phyloP scores from a whole-genome alignment of 2,329 filamentous ascomycete species.

The Aureobasidium sp. region DNA sequence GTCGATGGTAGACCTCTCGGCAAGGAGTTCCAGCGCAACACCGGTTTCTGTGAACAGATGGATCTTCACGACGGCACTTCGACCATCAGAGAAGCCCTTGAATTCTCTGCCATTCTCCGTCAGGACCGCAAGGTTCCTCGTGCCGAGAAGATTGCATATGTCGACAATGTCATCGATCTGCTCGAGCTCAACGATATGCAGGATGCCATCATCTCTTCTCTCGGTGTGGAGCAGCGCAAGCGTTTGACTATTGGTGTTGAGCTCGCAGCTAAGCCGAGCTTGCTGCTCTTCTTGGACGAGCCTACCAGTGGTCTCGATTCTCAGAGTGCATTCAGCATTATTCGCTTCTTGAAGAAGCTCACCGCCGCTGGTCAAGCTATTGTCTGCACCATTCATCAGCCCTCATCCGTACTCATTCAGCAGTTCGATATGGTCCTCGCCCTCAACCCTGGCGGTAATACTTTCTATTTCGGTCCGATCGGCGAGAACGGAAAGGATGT shows the following conservation, averaged over 20 bases:
- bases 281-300: conserved; percentile 62
- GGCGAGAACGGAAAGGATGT: conserved; percentile 58
- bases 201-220: conserved; percentile 55
- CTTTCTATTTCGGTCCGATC: conserved; percentile 65
- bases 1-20: conserved; percentile 57
- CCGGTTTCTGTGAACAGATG: conserved; percentile 64
- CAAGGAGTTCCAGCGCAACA: conserved; percentile 57
- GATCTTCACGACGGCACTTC: conserved; percentile 61
- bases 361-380: conserved; percentile 60
- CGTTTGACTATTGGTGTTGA: conserved; percentile 66
- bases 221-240: conserved; percentile 63
- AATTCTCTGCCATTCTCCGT: conserved; percentile 58
- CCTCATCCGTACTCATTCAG: conserved; percentile 58
- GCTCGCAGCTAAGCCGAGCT: conserved; percentile 55
- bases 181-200: conserved; percentile 57
- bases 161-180: conserved; percentile 56
- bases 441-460: conserved; percentile 59
- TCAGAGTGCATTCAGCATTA: conserved; percentile 59
- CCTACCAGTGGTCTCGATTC: conserved; percentile 63
- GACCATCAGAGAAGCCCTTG: conserved; percentile 58
- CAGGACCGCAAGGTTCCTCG: conserved; percentile 47
- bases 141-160: conserved; percentile 57
- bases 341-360: conserved; percentile 60
- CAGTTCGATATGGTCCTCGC: conserved; percentile 67
- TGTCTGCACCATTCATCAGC: conserved; percentile 66